Percentiles rank a stretch among this genome's conserved stretches.
phyloP scores from a whole-genome alignment of 2,329 filamentous ascomycete genomes.

The Epichloe scottii region DNA sequence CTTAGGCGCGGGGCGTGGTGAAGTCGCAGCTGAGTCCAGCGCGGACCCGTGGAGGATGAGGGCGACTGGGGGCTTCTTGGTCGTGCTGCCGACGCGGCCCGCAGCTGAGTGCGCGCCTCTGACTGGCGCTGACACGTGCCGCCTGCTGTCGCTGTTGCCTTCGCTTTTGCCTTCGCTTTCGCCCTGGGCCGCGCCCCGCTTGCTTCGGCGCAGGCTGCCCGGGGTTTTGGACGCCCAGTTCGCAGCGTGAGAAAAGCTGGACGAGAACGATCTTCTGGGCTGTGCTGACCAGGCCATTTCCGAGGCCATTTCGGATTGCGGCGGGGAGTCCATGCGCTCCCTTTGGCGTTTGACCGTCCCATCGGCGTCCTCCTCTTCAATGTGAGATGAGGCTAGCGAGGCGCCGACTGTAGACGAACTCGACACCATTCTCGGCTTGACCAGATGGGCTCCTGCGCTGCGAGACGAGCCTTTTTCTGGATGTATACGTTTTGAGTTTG shows the following conservation, averaged over 20 bases:
- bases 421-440: constrained; percentile 26
- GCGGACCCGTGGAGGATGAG: constrained; percentile 7
- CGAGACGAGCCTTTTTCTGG: constrained; percentile 11
- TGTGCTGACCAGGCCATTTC: constrained; percentile 28
- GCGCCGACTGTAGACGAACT: constrained; percentile 11
- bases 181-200: constrained; percentile 32
- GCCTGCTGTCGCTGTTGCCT: constrained; percentile 30
- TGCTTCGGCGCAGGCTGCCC: constrained; percentile 43
- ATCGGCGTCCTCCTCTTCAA: constrained; percentile 11
- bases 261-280: constrained; percentile 42
- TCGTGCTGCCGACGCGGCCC: constrained; percentile 10
- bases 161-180: constrained; percentile 14
- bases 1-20: constrained; percentile 19
- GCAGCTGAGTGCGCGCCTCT: constrained; percentile 18
- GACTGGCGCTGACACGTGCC: constrained; percentile 41
- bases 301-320: constrained; percentile 15
- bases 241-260: constrained; percentile 44
- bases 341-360: constrained; percentile 7
- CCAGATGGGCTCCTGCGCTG: constrained; percentile 18
- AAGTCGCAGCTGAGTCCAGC: constrained; percentile 10
- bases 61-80: constrained; percentile 5
- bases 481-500: constrained; percentile 16
- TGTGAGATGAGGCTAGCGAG: constrained; percentile 13
- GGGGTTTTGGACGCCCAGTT: constrained; percentile 42
- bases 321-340: constrained; percentile 11